phyloP scores from a whole-genome alignment of 805 yeast genomes.

The Suhomyces xylopsoci region DNA sequence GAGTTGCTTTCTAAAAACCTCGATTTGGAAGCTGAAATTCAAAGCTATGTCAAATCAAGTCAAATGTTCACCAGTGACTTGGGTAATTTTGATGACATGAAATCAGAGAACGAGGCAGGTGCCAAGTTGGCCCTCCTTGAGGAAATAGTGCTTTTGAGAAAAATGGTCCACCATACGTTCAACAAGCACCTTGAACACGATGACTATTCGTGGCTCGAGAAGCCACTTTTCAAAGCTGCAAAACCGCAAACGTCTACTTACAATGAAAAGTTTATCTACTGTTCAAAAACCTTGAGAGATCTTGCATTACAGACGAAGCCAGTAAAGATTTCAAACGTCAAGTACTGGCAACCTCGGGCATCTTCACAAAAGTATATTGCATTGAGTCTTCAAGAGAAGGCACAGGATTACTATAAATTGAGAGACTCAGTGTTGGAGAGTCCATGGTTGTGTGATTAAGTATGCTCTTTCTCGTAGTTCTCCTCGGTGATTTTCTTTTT shows the following conservation, averaged over 20 bases:
- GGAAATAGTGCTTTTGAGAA: constrained; percentile 44
- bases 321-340: constrained; percentile 6
- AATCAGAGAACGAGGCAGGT: constrained; percentile 30
- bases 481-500: constrained; percentile 11
- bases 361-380: constrained; percentile 17
- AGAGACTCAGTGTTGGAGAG: not conserved
- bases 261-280: not conserved
- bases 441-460: not conserved
- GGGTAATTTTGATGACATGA: constrained; percentile 29
- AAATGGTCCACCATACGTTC: constrained; percentile 13
- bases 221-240: constrained; percentile 3
- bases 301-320: constrained; percentile 12
- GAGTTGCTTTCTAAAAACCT: constrained; percentile 18
- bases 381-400: constrained; percentile 17
- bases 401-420: not conserved
- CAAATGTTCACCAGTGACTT: constrained; percentile 14
- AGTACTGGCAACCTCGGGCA: constrained; percentile 13
- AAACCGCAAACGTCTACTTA: constrained; percentile 1
- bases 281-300: constrained; percentile 5
- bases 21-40: constrained; percentile 21
- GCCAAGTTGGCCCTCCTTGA: constrained; percentile 38
- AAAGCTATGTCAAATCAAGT: constrained; percentile 21
- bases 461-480: not conserved
- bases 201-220: constrained; percentile 21
- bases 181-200: not conserved